These are phyloP conservation scores for Euphorbia celastroides DNA, from an alignment of 441 rosid genomes.

Conservation along the genomic window DNA sequence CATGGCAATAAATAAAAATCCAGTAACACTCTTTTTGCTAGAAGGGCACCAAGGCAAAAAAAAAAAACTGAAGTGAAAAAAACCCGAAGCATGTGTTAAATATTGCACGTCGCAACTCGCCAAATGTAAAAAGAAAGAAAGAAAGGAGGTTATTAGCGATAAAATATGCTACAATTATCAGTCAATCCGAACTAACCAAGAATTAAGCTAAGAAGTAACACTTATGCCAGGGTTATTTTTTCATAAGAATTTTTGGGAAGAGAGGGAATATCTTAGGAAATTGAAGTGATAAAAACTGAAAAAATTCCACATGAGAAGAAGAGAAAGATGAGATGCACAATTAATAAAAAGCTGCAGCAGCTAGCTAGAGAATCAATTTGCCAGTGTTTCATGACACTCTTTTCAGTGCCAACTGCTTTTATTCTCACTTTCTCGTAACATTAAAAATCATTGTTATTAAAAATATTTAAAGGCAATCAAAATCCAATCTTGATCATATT, in stretches of 20 bases:
- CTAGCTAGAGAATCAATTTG: conserved; percentile 1
- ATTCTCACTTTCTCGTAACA: conserved; percentile 29
- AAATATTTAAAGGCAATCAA: background rate
- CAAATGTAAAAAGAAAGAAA: too few relatives aligned
- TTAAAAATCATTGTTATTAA: background rate
- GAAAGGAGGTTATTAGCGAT: too few relatives aligned
- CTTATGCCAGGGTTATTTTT: background rate
- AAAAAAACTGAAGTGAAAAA: too few relatives aligned
- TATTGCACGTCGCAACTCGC: too few relatives aligned
- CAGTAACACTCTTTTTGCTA: too few relatives aligned
- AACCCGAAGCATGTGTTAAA: too few relatives aligned
- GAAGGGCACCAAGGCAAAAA: too few relatives aligned
- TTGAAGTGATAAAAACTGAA: background rate
- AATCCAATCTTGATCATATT: conserved; percentile 28
- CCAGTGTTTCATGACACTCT: conserved; percentile 28
- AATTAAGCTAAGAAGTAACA: too few relatives aligned
- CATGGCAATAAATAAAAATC: too few relatives aligned
- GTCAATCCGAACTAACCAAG: too few relatives aligned
- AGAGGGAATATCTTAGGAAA: background rate
- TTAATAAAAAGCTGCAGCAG: conserved; percentile 36
- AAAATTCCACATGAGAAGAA: conserved; percentile 11
- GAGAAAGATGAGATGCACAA: conserved; percentile 20
- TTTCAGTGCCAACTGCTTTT: conserved; percentile 30
- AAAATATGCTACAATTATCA: too few relatives aligned
- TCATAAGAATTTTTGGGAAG: background rate